phyloP scores from a whole-genome alignment of 768 basidiomycete genomes.

The Cyclocybe aegerita region DNA sequence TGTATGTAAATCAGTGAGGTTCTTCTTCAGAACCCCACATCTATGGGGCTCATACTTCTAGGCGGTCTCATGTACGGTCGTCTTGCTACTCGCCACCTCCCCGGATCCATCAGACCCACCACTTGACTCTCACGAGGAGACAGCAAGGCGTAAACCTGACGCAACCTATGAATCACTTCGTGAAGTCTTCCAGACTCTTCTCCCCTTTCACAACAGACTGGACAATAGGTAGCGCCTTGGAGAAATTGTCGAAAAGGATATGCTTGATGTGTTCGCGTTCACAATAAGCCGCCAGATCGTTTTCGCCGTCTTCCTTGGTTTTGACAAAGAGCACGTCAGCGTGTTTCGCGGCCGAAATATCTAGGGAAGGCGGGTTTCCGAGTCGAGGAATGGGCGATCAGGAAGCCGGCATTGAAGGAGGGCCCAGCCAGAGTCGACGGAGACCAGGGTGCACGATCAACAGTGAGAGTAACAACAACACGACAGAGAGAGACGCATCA shows the following conservation, averaged over 20 bases:
- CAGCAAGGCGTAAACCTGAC: too few relatives aligned
- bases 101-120: too few relatives aligned
- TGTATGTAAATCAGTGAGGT: too few relatives aligned
- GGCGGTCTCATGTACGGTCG: too few relatives aligned
- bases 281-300: slow-evolving; percentile 87
- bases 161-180: too few relatives aligned
- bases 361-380: slow-evolving; percentile 35
- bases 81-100: too few relatives aligned
- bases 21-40: too few relatives aligned
- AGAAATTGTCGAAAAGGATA: slow-evolving; percentile 74
- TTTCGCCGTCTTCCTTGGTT: slow-evolving; percentile 70
- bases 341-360: slow-evolving; percentile 89
- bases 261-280: slow-evolving; percentile 75
- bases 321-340: slow-evolving; percentile 97
- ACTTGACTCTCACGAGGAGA: too few relatives aligned
- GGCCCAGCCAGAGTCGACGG: neutral
- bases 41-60: too few relatives aligned
- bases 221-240: slow-evolving; percentile 57
- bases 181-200: slow-evolving; percentile 50
- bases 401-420: neutral
- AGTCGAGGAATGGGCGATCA: neutral
- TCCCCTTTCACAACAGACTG: slow-evolving; percentile 70
- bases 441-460: neutral
- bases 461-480: too few relatives aligned
- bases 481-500: too few relatives aligned